Conservation (phyloP, 129 eudicot genomes). For the Tanacetum coccineum region DNA sequence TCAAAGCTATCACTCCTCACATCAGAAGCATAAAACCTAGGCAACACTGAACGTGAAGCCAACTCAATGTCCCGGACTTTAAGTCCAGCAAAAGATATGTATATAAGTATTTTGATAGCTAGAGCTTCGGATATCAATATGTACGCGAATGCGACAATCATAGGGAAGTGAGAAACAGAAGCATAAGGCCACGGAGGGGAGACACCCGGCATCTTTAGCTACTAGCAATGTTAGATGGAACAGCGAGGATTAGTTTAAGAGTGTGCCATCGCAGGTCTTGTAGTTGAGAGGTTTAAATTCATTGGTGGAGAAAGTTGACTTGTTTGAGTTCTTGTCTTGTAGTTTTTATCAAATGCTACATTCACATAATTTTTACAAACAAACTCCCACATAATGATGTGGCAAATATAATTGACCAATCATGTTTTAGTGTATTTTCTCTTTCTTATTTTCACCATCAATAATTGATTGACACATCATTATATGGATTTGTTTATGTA, state of each 20-base stretch:
- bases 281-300: no score
- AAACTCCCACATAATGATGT: no score
- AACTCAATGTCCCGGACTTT: slow-evolving; percentile 70
- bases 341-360: no score
- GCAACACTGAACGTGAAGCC: slow-evolving; percentile 82
- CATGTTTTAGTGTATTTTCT: no score
- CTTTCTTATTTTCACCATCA: no score
- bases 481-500: no score
- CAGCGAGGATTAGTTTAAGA: slow-evolving; percentile 62
- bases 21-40: slow-evolving; percentile 72
- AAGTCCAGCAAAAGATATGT: slow-evolving; percentile 68
- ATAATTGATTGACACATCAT: no score
- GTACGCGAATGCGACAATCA: slow-evolving; percentile 65
- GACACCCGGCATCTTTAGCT: slow-evolving; percentile 93
- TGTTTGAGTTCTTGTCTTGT: no score
- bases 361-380: no score
- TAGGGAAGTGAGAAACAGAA: slow-evolving; percentile 70
- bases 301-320: no score
- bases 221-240: slow-evolving; percentile 98
- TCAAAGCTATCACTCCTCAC: slow-evolving; percentile 76
- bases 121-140: slow-evolving; percentile 74
- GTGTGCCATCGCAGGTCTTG: slow-evolving; percentile 99
- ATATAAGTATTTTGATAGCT: slow-evolving; percentile 76
- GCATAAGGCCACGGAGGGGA: slow-evolving; percentile 77
- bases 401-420: no score